Evolutionary conservation across 148 eudicot species (phyloP).

Genomic region (Silene conica): DNA sequence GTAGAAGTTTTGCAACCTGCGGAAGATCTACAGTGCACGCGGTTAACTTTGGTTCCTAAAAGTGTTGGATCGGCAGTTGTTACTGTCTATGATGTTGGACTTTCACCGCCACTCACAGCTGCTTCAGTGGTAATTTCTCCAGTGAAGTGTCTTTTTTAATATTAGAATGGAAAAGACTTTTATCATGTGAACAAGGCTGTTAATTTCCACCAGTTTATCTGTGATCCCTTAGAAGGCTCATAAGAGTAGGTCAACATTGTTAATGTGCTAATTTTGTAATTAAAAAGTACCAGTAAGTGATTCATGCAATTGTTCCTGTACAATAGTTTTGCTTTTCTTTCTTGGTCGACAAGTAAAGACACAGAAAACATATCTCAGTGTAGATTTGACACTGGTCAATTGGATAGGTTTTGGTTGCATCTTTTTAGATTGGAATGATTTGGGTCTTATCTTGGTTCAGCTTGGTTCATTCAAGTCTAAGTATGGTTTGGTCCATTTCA

Average conservation of each 20-base stretch:
- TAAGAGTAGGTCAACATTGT: conserved; percentile 1
- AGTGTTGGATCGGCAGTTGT: conserved; percentile 65
- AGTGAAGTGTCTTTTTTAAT: background rate
- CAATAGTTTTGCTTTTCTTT: background rate
- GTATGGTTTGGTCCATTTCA: background rate
- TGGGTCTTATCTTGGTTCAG: background rate
- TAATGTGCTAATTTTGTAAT: conserved; percentile 4
- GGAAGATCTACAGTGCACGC: conserved; percentile 50
- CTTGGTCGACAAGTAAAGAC: background rate
- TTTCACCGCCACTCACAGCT: conserved; percentile 65
- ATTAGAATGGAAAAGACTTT: background rate
- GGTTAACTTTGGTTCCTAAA: conserved; percentile 58
- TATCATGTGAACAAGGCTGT: background rate
- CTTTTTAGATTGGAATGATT: background rate
- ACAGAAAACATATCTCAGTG: too few relatives aligned
- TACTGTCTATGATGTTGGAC: conserved; percentile 68
- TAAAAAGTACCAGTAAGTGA: background rate
- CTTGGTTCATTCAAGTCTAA: background rate
- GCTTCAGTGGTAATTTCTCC: conserved; percentile 50
- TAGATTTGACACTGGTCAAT: background rate
- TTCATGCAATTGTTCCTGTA: background rate
- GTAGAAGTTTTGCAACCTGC: conserved; percentile 57
- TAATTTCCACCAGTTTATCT: background rate
- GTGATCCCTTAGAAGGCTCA: background rate
- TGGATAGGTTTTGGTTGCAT: background rate